phyloP scores from a whole-genome alignment of 2,329 filamentous ascomycete species.

The Penicillium sp. region DNA sequence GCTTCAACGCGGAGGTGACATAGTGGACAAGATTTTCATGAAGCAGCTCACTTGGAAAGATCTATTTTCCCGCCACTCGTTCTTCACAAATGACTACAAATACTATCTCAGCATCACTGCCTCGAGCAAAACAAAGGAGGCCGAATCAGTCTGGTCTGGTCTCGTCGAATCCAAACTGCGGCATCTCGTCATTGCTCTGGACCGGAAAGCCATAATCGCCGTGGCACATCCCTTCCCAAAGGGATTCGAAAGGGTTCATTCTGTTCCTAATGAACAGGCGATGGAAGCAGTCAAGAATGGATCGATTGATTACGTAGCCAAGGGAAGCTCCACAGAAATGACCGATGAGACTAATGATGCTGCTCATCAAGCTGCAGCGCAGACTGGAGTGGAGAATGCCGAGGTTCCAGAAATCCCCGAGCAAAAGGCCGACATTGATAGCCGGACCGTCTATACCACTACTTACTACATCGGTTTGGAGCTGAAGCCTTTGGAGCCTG shows the following conservation, averaged over 20 bases:
- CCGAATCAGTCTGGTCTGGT: constrained; percentile 81
- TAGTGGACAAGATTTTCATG: constrained; percentile 72
- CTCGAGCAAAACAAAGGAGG: constrained; percentile 75
- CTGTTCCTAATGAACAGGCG: constrained; percentile 58
- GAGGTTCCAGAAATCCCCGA: constrained; percentile 34
- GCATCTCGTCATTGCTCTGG: constrained; percentile 74
- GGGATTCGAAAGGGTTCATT: constrained; percentile 77
- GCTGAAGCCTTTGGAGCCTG: constrained; percentile 57
- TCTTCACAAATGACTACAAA: constrained; percentile 89
- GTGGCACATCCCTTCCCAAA: constrained; percentile 90
- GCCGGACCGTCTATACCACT: constrained; percentile 68
- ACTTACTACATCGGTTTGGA: constrained; percentile 93
- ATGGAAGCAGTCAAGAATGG: constrained; percentile 59
- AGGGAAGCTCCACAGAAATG: constrained; percentile 48
- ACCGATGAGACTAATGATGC: constrained; percentile 50
- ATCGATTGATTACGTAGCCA: constrained; percentile 56
- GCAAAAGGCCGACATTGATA: constrained; percentile 27
- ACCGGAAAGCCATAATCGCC: constrained; percentile 71
- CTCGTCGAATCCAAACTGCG: constrained; percentile 91
- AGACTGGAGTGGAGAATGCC: constrained; percentile 42
- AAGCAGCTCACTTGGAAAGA: constrained; percentile 78
- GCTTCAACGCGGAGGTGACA: constrained; percentile 68
- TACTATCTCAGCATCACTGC: constrained; percentile 90
- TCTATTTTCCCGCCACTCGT: constrained; percentile 81
- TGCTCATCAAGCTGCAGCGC: constrained; percentile 46